Conservation (phyloP, 2,329 filamentous ascomycete species). For the Alternaria consortialis region DNA sequence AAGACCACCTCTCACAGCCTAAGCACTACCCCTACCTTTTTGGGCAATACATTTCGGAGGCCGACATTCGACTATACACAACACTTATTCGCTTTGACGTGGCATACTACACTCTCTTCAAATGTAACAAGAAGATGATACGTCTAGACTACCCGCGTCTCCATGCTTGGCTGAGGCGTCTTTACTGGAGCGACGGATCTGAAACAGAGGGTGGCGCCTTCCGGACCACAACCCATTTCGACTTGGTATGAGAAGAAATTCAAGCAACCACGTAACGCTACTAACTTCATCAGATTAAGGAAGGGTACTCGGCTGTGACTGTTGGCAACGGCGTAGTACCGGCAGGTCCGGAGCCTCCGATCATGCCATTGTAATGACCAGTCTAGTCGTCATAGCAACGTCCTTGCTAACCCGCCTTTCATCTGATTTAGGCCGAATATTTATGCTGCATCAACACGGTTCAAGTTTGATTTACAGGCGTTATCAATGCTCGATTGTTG, state of each 20-base stretch:
- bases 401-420: not conserved
- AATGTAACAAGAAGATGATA: slow-evolving; percentile 86
- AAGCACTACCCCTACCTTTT: slow-evolving; percentile 73
- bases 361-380: slow-evolving; percentile 25
- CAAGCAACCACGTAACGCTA: not conserved
- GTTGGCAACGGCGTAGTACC: slow-evolving; percentile 36
- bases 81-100: slow-evolving; percentile 69
- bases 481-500: not conserved
- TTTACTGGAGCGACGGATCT: slow-evolving; percentile 76
- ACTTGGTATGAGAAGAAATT: slow-evolving; percentile 26
- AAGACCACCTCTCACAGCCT: slow-evolving; percentile 69
- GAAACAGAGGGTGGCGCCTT: slow-evolving; percentile 41
- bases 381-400: not conserved
- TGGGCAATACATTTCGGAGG: slow-evolving; percentile 65
- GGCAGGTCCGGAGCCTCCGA: slow-evolving; percentile 30
- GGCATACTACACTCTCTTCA: slow-evolving; percentile 66
- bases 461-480: not conserved
- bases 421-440: too few species aligned
- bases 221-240: slow-evolving; percentile 41
- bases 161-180: slow-evolving; percentile 79
- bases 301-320: slow-evolving; percentile 38
- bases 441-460: not conserved
- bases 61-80: slow-evolving; percentile 59
- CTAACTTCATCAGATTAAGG: slow-evolving; percentile 38
- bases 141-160: slow-evolving; percentile 81